Base-by-base conservation (phyloP, 345 rosid genomes). In the Boechera retrofracta region DNA sequence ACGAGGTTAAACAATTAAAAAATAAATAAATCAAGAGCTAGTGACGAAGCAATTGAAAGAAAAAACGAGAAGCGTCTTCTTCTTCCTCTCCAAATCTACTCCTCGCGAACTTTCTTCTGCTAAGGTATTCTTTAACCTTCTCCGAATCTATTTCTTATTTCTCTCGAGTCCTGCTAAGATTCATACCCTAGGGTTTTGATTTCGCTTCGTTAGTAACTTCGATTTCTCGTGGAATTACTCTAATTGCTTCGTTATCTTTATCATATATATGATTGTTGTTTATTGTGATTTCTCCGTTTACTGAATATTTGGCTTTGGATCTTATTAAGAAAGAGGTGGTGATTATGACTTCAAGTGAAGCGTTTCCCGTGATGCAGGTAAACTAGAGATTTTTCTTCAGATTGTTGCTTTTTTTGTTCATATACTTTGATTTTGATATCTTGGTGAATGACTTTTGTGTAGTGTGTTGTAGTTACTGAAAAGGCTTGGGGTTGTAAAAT, bases 301-400 rank as follows among this genome's bases (percentile, higher is more conserved):
- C 52, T 58, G 36, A 65, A 65, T 49, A n/a, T 32, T 29, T 32
- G 32, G 11, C 45, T 3, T 52, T 51, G 45, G 36, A 29, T 15
- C 5, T 73, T 24, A 32, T 32, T 32, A 32, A 67, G 62, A 67
- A 52, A 68, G 26, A 76, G 69, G 35, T 53, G 35, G 55, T 49
- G 69, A 69, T 38, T 53, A 77, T 77, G 80, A 26, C 5, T 53
- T 77, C 80, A 52, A 44, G 51, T 26, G 55, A 67, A 59, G 65
- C 38, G 38, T 24, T 54, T 69, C 71, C 70, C 0, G 65, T 24
- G 65, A 62, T 77, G 75, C 80, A 77, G 75, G 80, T 77, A 21
- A 76, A 69, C 56, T 62, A 24, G 5, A 76, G 26, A 39, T 21
- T 39, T 39, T 58, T 10, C 33, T 31, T 57, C 61, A 16, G 68